phyloP scores from a whole-genome alignment of 805 yeast species.

The Jamesozyma jinghongensis region DNA sequence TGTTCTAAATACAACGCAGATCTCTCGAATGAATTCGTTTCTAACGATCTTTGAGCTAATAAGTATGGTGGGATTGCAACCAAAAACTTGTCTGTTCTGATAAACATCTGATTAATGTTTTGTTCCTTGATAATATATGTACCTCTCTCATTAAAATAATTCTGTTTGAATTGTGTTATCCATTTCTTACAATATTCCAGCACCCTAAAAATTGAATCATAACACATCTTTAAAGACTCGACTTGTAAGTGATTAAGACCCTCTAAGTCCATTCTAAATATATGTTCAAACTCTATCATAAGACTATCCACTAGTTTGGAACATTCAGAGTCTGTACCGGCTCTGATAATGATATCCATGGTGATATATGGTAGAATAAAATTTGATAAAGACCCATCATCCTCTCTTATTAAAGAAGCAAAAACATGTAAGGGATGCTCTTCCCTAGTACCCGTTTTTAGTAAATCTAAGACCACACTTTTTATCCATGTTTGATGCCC shows the following conservation, averaged over 20 bases:
- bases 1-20: constrained; percentile 82
- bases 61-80: constrained; percentile 52
- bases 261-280: constrained; percentile 43
- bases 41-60: constrained; percentile 70
- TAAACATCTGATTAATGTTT: constrained; percentile 18
- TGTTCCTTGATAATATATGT: constrained; percentile 22
- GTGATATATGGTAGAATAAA: constrained; percentile 72
- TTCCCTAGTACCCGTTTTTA: constrained; percentile 33
- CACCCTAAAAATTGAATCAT: constrained; percentile 65
- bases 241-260: constrained; percentile 42
- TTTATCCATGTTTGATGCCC: constrained; percentile 66
- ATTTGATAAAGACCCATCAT: constrained; percentile 59
- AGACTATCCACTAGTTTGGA: constrained; percentile 38
- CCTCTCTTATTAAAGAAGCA: constrained; percentile 55
- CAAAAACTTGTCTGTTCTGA: constrained; percentile 41
- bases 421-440: constrained; percentile 50
- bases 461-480: constrained; percentile 55
- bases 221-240: constrained; percentile 56
- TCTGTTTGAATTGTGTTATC: constrained; percentile 38
- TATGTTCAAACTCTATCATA: constrained; percentile 47
- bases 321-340: constrained; percentile 35
- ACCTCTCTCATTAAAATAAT: constrained; percentile 22
- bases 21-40: constrained; percentile 78
- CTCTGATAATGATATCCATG: constrained; percentile 49
- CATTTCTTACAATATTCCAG: constrained; percentile 80